Evolutionary conservation across 495 filamentous ascomycete species (phyloP), one percentile per base, ranked within the genome.

Genomic region (Aspergillus ellipticus): DNA sequence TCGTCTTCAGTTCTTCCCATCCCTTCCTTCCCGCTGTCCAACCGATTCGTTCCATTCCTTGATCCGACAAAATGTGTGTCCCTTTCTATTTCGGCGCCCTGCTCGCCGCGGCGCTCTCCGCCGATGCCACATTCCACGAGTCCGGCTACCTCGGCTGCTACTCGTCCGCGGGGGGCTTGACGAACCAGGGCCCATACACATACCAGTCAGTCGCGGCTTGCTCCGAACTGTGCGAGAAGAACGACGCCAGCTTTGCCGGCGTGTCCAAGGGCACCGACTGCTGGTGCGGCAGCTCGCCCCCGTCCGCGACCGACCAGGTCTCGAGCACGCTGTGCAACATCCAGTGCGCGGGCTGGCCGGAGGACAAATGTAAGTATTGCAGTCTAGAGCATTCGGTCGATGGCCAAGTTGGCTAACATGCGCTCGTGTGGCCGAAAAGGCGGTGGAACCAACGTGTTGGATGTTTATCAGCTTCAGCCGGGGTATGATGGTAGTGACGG

Each of bases 221-320:
- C 43, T 1, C 11, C 6, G 10, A 49, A n/a, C 3, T 24, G 0
- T 58, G 50, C 21, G 6, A 19, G 4, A 20, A 35, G n/a, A 1
- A 1, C 2, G 56, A 26, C 3, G 17, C 4, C 2, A 17, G n/a
- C 6, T 57, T 33, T 13, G 45, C 37, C 5, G 56, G 15, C 26
- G 20, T 49, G 4, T 22, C 52, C n/a, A 24, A 54, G 4, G 26
- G 10, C 16, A 7, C 13, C 4, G 16, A 37, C 2, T 58, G 56
- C 31, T 58, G 50, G 43, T 58, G 56, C 20, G 56, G 51, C 5
- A 35, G 22, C 6, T 21, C 33, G 16, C 13, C 35, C 28, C 50
- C 51, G 13, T 19, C 31, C 0, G 4, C 17, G 1, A n/a, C 8
- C 4, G 43, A 33, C 28, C 22, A 42, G 4, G 42, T 58, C 1